A percentile compares a stretch with the other conserved stretches of the same genome.
Evolutionary conservation across 2,329 filamentous ascomycete genomes (phyloP).

Genomic region (Apiospora marii): DNA sequence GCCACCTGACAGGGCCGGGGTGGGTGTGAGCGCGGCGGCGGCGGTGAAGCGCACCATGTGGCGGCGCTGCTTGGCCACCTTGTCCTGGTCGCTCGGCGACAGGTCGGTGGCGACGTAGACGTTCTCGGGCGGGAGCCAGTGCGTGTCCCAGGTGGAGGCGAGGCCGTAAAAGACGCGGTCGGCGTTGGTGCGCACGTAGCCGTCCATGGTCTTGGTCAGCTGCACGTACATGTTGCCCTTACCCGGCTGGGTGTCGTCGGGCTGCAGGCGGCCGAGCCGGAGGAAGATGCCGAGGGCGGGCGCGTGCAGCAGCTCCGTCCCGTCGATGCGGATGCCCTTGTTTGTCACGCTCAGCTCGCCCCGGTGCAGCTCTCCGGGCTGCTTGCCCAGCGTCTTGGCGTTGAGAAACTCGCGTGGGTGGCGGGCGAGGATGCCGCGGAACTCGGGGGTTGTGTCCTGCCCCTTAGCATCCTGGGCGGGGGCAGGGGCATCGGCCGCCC

Average conservation of each 20-base stretch:
- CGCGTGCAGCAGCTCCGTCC: constrained; percentile 18
- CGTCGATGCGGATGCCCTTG: constrained; percentile 23
- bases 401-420: constrained; percentile 18
- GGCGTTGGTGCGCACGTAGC: constrained; percentile 14
- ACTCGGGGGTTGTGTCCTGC: neutral
- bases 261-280: constrained; percentile 9
- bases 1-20: neutral
- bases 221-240: constrained; percentile 15
- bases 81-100: neutral
- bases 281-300: constrained; percentile 4
- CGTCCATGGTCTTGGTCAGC: constrained; percentile 20
- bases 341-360: constrained; percentile 22
- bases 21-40: no score
- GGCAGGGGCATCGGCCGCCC: neutral
- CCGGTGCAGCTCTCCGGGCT: constrained; percentile 12
- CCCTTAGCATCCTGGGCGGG: neutral
- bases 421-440: constrained; percentile 20
- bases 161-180: neutral
- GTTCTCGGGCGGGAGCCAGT: constrained; percentile 22
- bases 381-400: constrained; percentile 17
- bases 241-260: neutral
- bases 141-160: neutral
- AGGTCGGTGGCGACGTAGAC: constrained; percentile 15
- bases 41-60: constrained; percentile 5
- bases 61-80: constrained; percentile 5